Percentiles rank a stretch among this genome's conserved stretches.
phyloP scores from a whole-genome alignment of 208 protist genomes.

The Trypanosoma conorhini region DNA sequence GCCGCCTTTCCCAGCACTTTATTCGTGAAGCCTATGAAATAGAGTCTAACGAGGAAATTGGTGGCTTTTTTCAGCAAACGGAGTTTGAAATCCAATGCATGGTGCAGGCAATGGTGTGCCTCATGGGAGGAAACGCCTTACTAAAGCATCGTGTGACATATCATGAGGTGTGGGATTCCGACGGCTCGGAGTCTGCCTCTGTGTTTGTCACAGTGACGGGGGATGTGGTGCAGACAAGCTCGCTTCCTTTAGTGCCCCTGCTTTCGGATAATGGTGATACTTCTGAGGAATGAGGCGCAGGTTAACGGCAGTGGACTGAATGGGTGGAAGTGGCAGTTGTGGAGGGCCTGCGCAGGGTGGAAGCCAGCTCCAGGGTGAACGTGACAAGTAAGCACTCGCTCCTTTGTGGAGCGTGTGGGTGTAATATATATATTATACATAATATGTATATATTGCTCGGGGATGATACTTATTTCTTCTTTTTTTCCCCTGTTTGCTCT shows the following conservation, averaged over 20 bases:
- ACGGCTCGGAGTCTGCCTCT: conserved; percentile 73
- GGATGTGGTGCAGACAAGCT: conserved; percentile 76
- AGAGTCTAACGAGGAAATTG: conserved; percentile 37
- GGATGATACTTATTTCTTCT: neutral
- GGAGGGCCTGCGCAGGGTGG: no score
- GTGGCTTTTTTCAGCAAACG: conserved; percentile 72
- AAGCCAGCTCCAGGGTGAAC: no score
- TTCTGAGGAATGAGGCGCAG: neutral
- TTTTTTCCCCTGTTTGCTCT: neutral
- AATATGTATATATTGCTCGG: neutral
- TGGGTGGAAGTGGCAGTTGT: neutral
- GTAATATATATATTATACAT: no score
- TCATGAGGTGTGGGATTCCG: conserved; percentile 85
- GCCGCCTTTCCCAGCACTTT: conserved; percentile 90
- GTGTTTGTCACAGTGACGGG: conserved; percentile 85
- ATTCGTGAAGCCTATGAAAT: conserved; percentile 84
- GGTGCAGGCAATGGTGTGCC: conserved; percentile 69
- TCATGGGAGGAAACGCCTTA: conserved; percentile 87
- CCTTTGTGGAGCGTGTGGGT: neutral
- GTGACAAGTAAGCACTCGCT: no score
- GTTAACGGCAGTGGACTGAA: neutral
- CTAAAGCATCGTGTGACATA: conserved; percentile 83
- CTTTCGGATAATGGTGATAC: neutral
- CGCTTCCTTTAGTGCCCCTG: conserved; percentile 8
- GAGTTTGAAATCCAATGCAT: conserved; percentile 80